Percentiles rank a stretch among this genome's conserved stretches.
phyloP scores from a whole-genome alignment of 1,284 basidiomycete genomes.

The Abortiporus biennis region DNA sequence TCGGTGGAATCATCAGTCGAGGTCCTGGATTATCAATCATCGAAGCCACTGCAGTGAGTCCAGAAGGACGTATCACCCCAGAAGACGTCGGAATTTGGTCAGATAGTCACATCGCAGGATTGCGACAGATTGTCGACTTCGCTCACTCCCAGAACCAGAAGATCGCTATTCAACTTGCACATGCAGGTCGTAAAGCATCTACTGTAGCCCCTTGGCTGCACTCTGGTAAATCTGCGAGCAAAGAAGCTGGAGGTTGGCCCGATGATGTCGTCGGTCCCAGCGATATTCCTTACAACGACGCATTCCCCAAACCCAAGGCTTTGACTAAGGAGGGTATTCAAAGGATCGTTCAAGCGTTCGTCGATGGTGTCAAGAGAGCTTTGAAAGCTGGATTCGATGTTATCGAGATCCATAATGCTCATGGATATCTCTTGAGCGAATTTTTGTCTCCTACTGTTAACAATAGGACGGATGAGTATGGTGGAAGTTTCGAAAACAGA shows the following conservation, averaged over 20 bases:
- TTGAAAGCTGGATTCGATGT: slow-evolving; percentile 41
- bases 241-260: slow-evolving; percentile 56
- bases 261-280: slow-evolving; percentile 43
- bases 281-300: slow-evolving; percentile 42
- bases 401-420: slow-evolving; percentile 32
- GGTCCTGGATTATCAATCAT: slow-evolving; percentile 56
- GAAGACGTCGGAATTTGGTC: slow-evolving; percentile 70
- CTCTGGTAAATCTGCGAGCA: slow-evolving; percentile 25
- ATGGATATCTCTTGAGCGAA: slow-evolving; percentile 36
- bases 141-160: slow-evolving; percentile 42
- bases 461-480: slow-evolving; percentile 54
- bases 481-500: slow-evolving; percentile 50
- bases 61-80: slow-evolving; percentile 75
- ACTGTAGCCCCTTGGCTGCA: slow-evolving; percentile 58
- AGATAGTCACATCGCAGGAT: slow-evolving; percentile 60
- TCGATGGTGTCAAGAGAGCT: slow-evolving; percentile 44
- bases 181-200: slow-evolving; percentile 72
- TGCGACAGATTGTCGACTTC: slow-evolving; percentile 57
- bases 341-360: slow-evolving; percentile 53
- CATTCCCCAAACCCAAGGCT: slow-evolving; percentile 48
- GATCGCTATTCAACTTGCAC: slow-evolving; percentile 74
- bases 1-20: slow-evolving; percentile 41
- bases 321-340: slow-evolving; percentile 48
- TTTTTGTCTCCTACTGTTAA: slow-evolving; percentile 54
- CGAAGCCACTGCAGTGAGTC: slow-evolving; percentile 67